Evolutionary conservation across 176 grass and related monocot species (phyloP).

Genomic region (Triticum monococcum): DNA sequence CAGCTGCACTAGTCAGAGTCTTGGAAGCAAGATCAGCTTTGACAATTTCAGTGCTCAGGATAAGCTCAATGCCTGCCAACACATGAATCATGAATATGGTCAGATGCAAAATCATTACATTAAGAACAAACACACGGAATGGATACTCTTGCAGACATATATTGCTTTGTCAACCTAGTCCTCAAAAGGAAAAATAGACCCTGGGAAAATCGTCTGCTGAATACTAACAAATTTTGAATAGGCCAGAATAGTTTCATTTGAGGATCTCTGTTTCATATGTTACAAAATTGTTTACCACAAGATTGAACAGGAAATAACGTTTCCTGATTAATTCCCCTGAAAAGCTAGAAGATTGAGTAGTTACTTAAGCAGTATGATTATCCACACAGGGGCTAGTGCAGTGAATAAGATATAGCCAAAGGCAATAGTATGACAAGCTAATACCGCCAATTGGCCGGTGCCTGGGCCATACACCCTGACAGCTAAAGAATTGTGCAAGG

Average conservation of each 20-base stretch:
- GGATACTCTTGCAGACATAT: background rate
- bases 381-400: background rate
- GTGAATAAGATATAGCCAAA: background rate
- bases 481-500: background rate
- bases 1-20: slow-evolving; percentile 70
- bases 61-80: slow-evolving; percentile 77
- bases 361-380: background rate
- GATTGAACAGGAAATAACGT: background rate
- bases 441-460: background rate
- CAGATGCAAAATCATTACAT: background rate
- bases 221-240: background rate
- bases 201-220: background rate
- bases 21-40: slow-evolving; percentile 86
- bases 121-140: background rate
- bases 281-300: background rate
- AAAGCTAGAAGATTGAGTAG: background rate
- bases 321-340: background rate
- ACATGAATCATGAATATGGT: slow-evolving; percentile 20
- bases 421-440: slow-evolving; percentile 14
- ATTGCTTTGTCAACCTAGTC: background rate
- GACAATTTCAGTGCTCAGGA: slow-evolving; percentile 89
- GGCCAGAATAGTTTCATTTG: background rate
- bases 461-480: background rate
- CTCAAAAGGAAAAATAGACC: slow-evolving; percentile 5
- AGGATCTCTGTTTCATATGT: background rate